Evolutionary conservation across 352 stramenopile genomes (phyloP), one percentile per base, ranked within the genome.

Genomic region (Phytophthora pisi): DNA sequence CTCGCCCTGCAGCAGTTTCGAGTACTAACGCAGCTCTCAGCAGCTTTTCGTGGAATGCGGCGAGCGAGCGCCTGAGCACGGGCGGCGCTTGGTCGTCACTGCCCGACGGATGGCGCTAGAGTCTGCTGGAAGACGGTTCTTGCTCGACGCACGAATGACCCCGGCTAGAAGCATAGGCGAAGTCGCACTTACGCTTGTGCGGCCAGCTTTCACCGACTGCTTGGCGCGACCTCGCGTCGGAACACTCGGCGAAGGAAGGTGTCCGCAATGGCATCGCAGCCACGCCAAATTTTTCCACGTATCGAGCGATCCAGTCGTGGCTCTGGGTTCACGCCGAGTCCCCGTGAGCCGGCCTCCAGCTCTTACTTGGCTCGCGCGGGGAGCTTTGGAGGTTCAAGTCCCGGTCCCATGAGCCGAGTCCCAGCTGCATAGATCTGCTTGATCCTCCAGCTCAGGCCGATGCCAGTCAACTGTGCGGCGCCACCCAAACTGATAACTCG

Each of bases 321-420:
- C 36, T 15, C 38, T 65, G 57, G 64, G 58, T 67, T 71, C 64
- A 56, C 57, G 64, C 55, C 52, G 47, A 68, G 66, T 74, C 60
- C 36, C 65, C 64, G 30, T 23, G 26, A 15, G 26, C 43, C 5
- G 51, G 30, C 9, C 61, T 20, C 55, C 47, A 65, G 55, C 59
- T 72, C 60, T 68, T 57, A 59, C 55, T 59, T 42, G 54, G 38
- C 10, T 59, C 34, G 4, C 18, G 9, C 42, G 16, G 50, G 20
- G 23, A 26, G 23, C 26, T n/a, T 13, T 69, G 26, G 18, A 55
- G 55, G 49, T 70, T 70, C 59, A 72, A 76, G 59, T 23, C 57
- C 38, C 28, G 47, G 66, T 71, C 66, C 55, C 67, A 70, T 31
- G 40, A 23, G 45, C 34, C 68, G 59, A 63, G 68, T 72, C 68